These are phyloP conservation scores for Leccinum ochraceum DNA, from an alignment of 768 basidiomycete species.

Conservation along the genomic window DNA sequence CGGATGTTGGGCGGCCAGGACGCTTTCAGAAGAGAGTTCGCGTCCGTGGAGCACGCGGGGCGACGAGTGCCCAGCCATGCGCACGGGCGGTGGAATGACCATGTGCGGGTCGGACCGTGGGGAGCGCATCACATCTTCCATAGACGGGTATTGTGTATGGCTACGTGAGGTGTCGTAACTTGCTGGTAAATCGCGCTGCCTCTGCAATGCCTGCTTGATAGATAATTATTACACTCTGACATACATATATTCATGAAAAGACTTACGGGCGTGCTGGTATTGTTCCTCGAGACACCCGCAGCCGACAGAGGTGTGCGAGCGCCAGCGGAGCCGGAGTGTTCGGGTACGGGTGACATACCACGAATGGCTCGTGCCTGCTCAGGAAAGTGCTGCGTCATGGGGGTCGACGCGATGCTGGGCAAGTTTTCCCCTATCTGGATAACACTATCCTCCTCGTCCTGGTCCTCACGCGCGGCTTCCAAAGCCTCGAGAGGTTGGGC, in stretches of 20 bases:
- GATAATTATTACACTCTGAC: background rate
- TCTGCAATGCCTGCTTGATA: conserved; percentile 9
- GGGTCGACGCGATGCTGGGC: conserved; percentile 15
- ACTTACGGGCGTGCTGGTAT: conserved; percentile 18
- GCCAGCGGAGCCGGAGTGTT: background rate
- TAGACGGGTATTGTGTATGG: conserved; percentile 19
- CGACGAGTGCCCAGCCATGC: conserved; percentile 35
- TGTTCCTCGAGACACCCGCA: background rate
- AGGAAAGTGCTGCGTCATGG: conserved; percentile 10
- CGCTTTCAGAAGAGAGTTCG: conserved; percentile 28
- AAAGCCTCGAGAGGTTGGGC: conserved; percentile 7
- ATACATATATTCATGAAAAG: conserved; percentile 1
- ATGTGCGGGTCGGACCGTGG: conserved; percentile 29
- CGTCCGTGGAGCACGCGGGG: conserved; percentile 23
- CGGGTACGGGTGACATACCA: conserved; percentile 7
- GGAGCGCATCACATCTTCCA: conserved; percentile 24
- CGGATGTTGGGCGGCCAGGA: conserved; percentile 27
- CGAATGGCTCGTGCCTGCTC: conserved; percentile 10
- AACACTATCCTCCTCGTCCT: conserved; percentile 8
- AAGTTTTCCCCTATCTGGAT: conserved; percentile 25
- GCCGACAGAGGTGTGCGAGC: background rate
- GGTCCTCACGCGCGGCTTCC: conserved; percentile 12
- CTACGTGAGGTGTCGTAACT: conserved; percentile 18
- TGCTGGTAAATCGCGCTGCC: conserved; percentile 13
- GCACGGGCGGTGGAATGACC: conserved; percentile 40